Evolutionary conservation across 768 basidiomycete species (phyloP).

Genomic region (Leccinum subtestaceum): DNA sequence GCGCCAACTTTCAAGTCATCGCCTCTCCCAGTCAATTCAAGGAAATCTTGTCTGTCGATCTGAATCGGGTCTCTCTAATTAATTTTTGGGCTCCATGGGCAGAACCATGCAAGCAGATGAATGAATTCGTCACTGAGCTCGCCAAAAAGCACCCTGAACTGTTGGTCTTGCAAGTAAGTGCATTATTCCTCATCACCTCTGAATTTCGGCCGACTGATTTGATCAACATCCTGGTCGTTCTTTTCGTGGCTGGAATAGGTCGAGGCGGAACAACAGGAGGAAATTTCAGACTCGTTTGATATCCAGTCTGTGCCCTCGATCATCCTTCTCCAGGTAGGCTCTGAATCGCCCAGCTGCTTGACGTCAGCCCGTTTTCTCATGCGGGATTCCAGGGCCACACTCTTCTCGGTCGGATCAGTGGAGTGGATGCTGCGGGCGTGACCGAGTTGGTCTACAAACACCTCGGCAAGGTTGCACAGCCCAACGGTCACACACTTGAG

Average conservation of each 20-base stretch:
- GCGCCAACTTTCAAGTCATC: slow-evolving; percentile 46
- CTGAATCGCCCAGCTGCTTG: neutral
- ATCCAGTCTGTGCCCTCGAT: slow-evolving; percentile 87
- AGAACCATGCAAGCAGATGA: slow-evolving; percentile 87
- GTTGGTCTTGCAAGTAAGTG: slow-evolving; percentile 70
- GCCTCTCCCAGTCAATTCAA: slow-evolving; percentile 55
- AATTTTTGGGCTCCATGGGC: slow-evolving; percentile 97
- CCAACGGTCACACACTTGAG: slow-evolving; percentile 26
- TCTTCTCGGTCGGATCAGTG: slow-evolving; percentile 72
- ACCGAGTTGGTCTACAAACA: slow-evolving; percentile 61
- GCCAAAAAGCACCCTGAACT: slow-evolving; percentile 66
- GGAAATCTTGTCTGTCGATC: slow-evolving; percentile 67
- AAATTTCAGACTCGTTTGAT: slow-evolving; percentile 91
- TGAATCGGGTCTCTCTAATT: slow-evolving; percentile 78
- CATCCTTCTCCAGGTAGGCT: slow-evolving; percentile 71
- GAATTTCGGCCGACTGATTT: neutral
- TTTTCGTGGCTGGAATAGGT: slow-evolving; percentile 44
- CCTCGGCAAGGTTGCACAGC: slow-evolving; percentile 28
- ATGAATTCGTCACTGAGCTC: slow-evolving; percentile 69
- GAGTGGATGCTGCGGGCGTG: slow-evolving; percentile 72
- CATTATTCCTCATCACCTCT: neutral
- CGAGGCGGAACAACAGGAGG: slow-evolving; percentile 75
- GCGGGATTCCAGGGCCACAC: slow-evolving; percentile 69
- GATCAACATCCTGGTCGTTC: neutral
- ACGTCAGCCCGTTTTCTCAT: neutral